Percentiles rank a stretch among this genome's conserved stretches.
These are phyloP conservation scores for rapeseed (Brassica napus) DNA, from an alignment of 345 rosid genomes.

Conservation along the genomic window Da-Ae NC_063445.1:5464501-5465000, in stretches of 20 bases:
- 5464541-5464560: too few species aligned
- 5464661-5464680: too few species aligned
- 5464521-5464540: too few species aligned
- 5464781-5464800: neutral
- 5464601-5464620: too few species aligned
- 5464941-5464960: neutral
- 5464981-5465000: neutral
- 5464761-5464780: neutral
- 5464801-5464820: slow-evolving; percentile 15
- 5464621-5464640: too few species aligned
- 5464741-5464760: neutral
- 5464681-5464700: too few species aligned
- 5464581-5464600: too few species aligned
- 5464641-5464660: too few species aligned
- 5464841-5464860: neutral
- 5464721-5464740: neutral
- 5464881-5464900: neutral
- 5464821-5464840: neutral
- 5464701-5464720: slow-evolving; percentile 5
- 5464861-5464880: neutral
- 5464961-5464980: neutral
- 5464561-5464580: too few species aligned
- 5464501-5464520: too few species aligned
- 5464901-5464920: neutral
- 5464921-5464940: neutral